A percentile compares a stretch with the other conserved stretches of the same genome.
These are phyloP conservation scores for Ceratocystis destructans DNA, from an alignment of 2,329 filamentous ascomycete genomes.

Conservation along the genomic window DNA sequence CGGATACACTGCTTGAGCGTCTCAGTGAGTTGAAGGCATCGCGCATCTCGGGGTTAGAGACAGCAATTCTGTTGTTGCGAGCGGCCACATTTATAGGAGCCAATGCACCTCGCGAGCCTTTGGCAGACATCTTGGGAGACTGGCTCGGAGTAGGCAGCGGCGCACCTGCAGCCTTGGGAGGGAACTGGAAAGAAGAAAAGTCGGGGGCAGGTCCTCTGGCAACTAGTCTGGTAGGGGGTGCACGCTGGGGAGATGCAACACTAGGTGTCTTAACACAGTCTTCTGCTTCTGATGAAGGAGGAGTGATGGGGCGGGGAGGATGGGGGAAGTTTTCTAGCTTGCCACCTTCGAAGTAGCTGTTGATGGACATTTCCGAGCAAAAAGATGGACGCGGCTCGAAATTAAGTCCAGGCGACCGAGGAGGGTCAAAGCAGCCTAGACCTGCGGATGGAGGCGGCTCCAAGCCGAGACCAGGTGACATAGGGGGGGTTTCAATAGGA, in stretches of 20 bases:
- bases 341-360: slow-evolving; percentile 17
- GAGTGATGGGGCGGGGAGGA: slow-evolving; percentile 13
- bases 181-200: slow-evolving; percentile 17
- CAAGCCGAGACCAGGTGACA: slow-evolving; percentile 8
- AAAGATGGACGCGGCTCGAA: slow-evolving; percentile 17
- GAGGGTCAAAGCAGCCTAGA: not conserved
- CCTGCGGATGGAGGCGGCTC: slow-evolving; percentile 2
- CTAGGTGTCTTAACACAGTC: slow-evolving; percentile 2
- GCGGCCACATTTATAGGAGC: not conserved
- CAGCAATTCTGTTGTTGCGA: slow-evolving; percentile 2
- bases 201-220: slow-evolving; percentile 14
- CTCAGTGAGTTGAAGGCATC: slow-evolving; percentile 4
- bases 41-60: slow-evolving; percentile 12
- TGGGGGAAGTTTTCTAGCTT: slow-evolving; percentile 18
- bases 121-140: slow-evolving; percentile 14
- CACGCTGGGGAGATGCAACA: not conserved
- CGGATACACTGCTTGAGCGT: slow-evolving; percentile 16
- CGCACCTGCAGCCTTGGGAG: slow-evolving; percentile 5
- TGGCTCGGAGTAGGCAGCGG: slow-evolving; percentile 8
- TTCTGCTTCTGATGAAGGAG: slow-evolving; percentile 7
- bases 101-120: not conserved
- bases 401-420: slow-evolving; percentile 6
- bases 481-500: slow-evolving; percentile 4
- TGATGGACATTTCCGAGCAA: slow-evolving; percentile 18
- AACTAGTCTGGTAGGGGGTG: slow-evolving; percentile 11